Conservation (phyloP, 2,329 filamentous ascomycete species). For the Monosporascus sp. region DNA sequence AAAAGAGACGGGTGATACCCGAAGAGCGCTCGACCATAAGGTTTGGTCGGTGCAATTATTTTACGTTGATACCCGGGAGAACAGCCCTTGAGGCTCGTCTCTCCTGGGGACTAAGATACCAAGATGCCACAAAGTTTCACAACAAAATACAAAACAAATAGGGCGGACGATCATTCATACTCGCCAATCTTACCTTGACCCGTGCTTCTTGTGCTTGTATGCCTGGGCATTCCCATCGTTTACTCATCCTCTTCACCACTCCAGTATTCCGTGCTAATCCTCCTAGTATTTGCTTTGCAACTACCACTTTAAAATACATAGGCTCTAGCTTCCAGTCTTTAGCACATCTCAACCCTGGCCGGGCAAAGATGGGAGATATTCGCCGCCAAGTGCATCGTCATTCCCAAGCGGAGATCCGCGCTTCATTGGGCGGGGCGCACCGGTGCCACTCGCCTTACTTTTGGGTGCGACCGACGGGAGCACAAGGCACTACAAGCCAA, state of each 20-base stretch:
- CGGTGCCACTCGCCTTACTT: conserved; percentile 29
- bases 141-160: conserved; percentile 15
- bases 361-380: not conserved
- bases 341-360: not conserved
- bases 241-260: no score
- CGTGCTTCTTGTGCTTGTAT: not conserved
- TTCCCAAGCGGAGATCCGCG: not conserved
- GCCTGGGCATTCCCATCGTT: no score
- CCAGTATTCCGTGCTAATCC: no score
- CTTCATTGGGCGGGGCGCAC: conserved; percentile 20
- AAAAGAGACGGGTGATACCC: conserved; percentile 23
- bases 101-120: conserved; percentile 12
- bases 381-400: no score
- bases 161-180: conserved; percentile 16
- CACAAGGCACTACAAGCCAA: conserved; percentile 17
- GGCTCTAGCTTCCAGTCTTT: no score
- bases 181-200: not conserved
- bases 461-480: conserved; percentile 9
- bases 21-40: conserved; percentile 12
- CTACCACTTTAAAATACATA: no score
- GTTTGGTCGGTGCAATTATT: conserved; percentile 15
- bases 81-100: conserved; percentile 16
- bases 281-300: no score
- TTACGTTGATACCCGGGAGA: conserved; percentile 25
- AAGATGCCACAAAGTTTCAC: conserved; percentile 6